Base-by-base conservation (phyloP, 2,329 filamentous ascomycete species). In the Cercospora sp. region DNA sequence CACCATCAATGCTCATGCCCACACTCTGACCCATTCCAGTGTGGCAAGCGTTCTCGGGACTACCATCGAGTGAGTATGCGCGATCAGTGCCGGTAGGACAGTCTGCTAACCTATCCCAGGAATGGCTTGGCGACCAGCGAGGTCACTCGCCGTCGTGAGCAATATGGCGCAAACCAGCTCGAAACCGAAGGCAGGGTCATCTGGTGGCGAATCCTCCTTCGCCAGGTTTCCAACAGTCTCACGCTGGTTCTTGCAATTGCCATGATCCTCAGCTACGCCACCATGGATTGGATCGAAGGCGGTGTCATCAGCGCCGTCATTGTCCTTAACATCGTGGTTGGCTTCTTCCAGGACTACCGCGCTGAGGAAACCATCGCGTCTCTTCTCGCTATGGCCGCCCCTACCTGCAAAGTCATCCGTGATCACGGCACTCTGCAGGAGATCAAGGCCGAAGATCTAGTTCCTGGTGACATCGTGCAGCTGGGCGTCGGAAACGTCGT, bases 401-500 rank as follows among this genome's bases (percentile, higher is more conserved):
- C 86, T 10, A 83, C 83, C 55, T 86, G 85, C 63, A 83, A 81
- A 48, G 85, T 87, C 5, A 78, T 89, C 40, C 83, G 88, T 36
- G 83, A 87, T 70, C 66, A 68, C 30, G 86, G 87, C 9, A 82
- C 83, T 61, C 78, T 85, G 48, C 78, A 81, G 33, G 82, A 82
- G 4, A 80, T 89, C 18, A 83, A 85, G 7, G 85, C 86, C 28
- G 82, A 83, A 5, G 84, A 88, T 61, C 81, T 91, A 42, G 89
- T 91, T 53, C 85, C 84, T 62, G 91, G 90, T 64, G 90, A 92
- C 71, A 79, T 92, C 60, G 87, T 88, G 16, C 85, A 87, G 69
- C 76, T 88, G 63, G 85, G 84, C 71, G 84, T 87, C 51, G 90
- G 90, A 71, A 89, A 91, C 76, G 88, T 90, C 59, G 84, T 91